phyloP scores from a whole-genome alignment of 1,284 basidiomycete genomes.

The Rhodotorula mucilaginosa region DNA sequence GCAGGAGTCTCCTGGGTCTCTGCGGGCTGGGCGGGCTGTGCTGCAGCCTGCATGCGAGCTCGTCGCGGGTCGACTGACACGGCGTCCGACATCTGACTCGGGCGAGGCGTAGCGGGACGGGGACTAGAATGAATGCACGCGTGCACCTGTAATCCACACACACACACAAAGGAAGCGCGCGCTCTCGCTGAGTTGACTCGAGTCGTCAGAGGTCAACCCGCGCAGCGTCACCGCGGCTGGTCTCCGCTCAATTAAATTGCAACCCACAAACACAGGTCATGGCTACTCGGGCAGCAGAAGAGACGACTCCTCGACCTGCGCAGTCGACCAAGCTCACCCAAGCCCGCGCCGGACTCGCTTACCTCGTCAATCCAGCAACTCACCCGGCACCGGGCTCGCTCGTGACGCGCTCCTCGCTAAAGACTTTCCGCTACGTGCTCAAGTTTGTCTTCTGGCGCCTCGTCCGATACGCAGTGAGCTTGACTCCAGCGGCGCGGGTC shows the following conservation, averaged over 20 bases:
- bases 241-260: no score
- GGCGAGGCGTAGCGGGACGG: no score
- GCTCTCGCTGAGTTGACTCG: no score
- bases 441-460: conserved; percentile 49
- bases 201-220: not conserved
- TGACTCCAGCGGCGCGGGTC: not conserved
- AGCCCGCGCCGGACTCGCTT: conserved; percentile 45
- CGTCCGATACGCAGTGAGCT: conserved; percentile 45
- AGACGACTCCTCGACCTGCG: no score
- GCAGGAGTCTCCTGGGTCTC: not conserved
- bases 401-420: conserved; percentile 48
- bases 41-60: not conserved
- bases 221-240: not conserved
- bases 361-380: conserved; percentile 48
- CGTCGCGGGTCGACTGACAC: conserved; percentile 16
- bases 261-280: not conserved
- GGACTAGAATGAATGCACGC: no score
- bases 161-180: no score
- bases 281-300: not conserved
- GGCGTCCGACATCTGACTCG: conserved; percentile 5
- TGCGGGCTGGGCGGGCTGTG: not conserved
- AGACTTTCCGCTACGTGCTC: conserved; percentile 49
- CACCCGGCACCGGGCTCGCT: conserved; percentile 46
- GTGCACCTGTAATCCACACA: no score
- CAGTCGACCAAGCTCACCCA: not conserved